Conservation (phyloP, 1,284 basidiomycete genomes). For the Athelia sp. region DNA sequence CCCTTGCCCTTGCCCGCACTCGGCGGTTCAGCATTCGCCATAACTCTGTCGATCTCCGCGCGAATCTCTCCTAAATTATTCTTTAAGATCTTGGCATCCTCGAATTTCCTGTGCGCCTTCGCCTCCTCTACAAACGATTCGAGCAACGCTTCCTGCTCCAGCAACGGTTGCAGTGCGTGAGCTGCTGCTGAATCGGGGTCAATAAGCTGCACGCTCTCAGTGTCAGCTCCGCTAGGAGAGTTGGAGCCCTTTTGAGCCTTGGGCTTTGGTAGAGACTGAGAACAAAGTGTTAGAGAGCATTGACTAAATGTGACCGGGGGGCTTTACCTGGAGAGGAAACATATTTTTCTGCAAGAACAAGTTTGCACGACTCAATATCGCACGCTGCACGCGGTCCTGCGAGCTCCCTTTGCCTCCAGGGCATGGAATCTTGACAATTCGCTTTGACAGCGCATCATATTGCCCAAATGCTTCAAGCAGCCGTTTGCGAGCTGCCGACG, state of each 20-base stretch:
- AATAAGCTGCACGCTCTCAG: constrained; percentile 27
- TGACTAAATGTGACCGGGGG: constrained; percentile 4
- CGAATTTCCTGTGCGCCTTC: constrained; percentile 81
- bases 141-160: constrained; percentile 87
- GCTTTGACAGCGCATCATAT: constrained; percentile 87
- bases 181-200: constrained; percentile 71
- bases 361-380: constrained; percentile 75
- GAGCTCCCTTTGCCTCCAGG: constrained; percentile 56
- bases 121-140: constrained; percentile 83
- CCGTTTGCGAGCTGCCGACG: constrained; percentile 68
- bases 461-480: constrained; percentile 80
- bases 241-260: constrained; percentile 17
- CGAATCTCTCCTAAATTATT: constrained; percentile 75
- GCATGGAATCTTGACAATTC: constrained; percentile 71
- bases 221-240: constrained; percentile 15
- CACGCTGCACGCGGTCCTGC: constrained; percentile 80
- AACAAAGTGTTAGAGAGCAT: background rate
- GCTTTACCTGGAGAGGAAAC: constrained; percentile 70
- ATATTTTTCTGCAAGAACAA: constrained; percentile 87
- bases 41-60: constrained; percentile 69
- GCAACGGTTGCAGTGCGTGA: constrained; percentile 70
- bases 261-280: constrained; percentile 59
- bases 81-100: constrained; percentile 79
- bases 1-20: background rate
- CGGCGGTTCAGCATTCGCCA: constrained; percentile 33